Conservation (phyloP, 2,329 filamentous ascomycete genomes). For the Trichoderma simmonsii region DNA sequence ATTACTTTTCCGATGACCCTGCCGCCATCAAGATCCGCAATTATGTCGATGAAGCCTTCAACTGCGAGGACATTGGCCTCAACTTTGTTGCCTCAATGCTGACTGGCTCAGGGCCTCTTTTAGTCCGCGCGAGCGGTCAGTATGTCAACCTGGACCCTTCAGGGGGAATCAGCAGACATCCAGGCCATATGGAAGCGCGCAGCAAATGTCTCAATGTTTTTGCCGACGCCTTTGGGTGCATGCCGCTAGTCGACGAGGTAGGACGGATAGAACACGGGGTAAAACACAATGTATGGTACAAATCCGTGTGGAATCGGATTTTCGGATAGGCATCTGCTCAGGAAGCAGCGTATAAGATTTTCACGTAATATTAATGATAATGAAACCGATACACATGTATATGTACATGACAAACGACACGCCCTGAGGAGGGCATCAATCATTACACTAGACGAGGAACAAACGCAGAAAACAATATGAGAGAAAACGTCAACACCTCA, state of each 20-base stretch:
- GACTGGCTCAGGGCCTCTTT: slow-evolving; percentile 34
- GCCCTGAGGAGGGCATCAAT: neutral
- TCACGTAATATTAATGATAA: slow-evolving; percentile 16
- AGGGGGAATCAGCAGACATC: slow-evolving; percentile 33
- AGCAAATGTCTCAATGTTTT: slow-evolving; percentile 37
- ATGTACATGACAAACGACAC: neutral
- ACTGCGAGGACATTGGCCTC: slow-evolving; percentile 42
- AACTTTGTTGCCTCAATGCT: slow-evolving; percentile 37
- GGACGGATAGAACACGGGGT: slow-evolving; percentile 34
- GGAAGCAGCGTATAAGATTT: neutral
- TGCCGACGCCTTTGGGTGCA: slow-evolving; percentile 33
- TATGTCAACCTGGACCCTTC: slow-evolving; percentile 34
- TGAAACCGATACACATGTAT: slow-evolving; percentile 5
- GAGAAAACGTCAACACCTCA: neutral
- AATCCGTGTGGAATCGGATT: slow-evolving; percentile 20
- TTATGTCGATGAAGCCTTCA: slow-evolving; percentile 38
- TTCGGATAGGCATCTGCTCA: slow-evolving; percentile 9
- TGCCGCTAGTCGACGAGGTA: slow-evolving; percentile 34
- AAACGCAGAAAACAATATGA: neutral
- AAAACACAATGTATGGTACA: slow-evolving; percentile 20
- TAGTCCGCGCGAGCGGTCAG: slow-evolving; percentile 32
- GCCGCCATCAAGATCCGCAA: slow-evolving; percentile 32
- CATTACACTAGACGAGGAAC: neutral
- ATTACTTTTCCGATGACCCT: slow-evolving; percentile 35
- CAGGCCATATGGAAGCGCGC: slow-evolving; percentile 34